phyloP scores from a whole-genome alignment of 345 rosid species.

The Ricinus communis region DNA sequence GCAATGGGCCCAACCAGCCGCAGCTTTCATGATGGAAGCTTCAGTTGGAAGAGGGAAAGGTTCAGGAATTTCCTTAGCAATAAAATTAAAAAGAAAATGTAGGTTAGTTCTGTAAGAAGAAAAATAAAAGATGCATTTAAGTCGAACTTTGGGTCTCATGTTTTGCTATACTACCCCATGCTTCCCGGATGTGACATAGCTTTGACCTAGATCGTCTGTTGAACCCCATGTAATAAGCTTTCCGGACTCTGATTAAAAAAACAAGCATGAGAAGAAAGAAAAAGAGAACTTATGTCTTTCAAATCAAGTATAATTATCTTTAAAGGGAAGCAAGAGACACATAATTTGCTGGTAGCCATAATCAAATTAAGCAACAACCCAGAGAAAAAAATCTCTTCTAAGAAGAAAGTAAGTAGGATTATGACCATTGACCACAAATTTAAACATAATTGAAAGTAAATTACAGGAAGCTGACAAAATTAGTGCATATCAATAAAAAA shows the following conservation, averaged over 20 bases:
- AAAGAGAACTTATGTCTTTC: background rate
- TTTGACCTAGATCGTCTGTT: constrained; percentile 96
- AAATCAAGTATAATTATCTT: background rate
- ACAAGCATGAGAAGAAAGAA: constrained; percentile 14
- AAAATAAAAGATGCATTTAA: background rate
- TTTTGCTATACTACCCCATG: constrained; percentile 64
- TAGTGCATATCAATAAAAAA: too few species aligned
- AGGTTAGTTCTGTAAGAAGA: constrained; percentile 9
- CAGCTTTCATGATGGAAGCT: constrained; percentile 64
- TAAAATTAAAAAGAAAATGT: constrained; percentile 10
- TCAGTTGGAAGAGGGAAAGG: constrained; percentile 90
- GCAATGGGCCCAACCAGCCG: constrained; percentile 99
- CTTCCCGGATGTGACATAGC: constrained; percentile 94
- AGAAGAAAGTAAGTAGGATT: too few species aligned
- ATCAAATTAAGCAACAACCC: background rate
- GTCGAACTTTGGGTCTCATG: constrained; percentile 14
- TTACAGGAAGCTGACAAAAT: too few species aligned
- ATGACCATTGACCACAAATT: too few species aligned
- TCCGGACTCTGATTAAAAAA: constrained; percentile 64
- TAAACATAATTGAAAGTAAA: too few species aligned
- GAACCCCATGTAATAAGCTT: constrained; percentile 99
- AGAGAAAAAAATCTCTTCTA: constrained; percentile 1
- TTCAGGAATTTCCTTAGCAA: constrained; percentile 79
- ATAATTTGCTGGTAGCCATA: background rate
- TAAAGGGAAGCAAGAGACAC: background rate